phyloP scores from a whole-genome alignment of 2,329 filamentous ascomycete species.

The Diaporthe citriasiana region DNA sequence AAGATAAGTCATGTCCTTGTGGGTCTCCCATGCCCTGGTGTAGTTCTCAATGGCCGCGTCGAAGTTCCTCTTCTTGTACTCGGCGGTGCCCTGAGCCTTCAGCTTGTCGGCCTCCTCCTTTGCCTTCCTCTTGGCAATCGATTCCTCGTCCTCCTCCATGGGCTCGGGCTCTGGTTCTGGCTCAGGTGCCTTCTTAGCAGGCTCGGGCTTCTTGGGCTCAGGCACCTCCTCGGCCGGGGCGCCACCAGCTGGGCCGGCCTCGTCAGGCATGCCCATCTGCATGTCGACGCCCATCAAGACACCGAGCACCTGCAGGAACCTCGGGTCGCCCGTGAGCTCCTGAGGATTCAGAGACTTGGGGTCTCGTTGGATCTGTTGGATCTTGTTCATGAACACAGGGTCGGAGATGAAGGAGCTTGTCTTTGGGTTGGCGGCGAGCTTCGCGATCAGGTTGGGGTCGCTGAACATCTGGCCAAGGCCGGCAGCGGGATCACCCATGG shows the following conservation, averaged over 20 bases:
- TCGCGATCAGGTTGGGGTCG: conserved; percentile 89
- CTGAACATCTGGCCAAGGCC: conserved; percentile 95
- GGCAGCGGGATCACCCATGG: conserved; percentile 73
- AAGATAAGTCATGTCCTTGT: conserved; percentile 97
- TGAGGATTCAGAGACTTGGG: conserved; percentile 76
- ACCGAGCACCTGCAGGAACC: conserved; percentile 94
- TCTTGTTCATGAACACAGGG: conserved; percentile 88
- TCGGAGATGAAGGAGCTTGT: conserved; percentile 86
- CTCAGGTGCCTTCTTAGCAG: conserved; percentile 70
- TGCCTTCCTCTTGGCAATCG: conserved; percentile 85
- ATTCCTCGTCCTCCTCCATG: conserved; percentile 84
- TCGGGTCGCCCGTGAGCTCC: conserved; percentile 87
- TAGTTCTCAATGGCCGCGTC: conserved; percentile 96
- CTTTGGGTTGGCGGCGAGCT: conserved; percentile 95
- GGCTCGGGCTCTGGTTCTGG: conserved; percentile 75
- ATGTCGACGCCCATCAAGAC: conserved; percentile 96
- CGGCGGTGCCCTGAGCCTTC: conserved; percentile 92
- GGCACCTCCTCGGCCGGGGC: conserved; percentile 80
- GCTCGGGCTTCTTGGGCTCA: conserved; percentile 66
- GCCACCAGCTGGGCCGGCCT: conserved; percentile 50
- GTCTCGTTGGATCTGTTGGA: conserved; percentile 85
- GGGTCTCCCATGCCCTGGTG: conserved; percentile 90
- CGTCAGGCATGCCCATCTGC: conserved; percentile 68
- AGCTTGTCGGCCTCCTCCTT: conserved; percentile 95
- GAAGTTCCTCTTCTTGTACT: conserved; percentile 99